A percentile compares a stretch with the other conserved stretches of the same genome.
phyloP scores from a whole-genome alignment of 2,329 filamentous ascomycete genomes.

The Alternaria gaisen region DNA sequence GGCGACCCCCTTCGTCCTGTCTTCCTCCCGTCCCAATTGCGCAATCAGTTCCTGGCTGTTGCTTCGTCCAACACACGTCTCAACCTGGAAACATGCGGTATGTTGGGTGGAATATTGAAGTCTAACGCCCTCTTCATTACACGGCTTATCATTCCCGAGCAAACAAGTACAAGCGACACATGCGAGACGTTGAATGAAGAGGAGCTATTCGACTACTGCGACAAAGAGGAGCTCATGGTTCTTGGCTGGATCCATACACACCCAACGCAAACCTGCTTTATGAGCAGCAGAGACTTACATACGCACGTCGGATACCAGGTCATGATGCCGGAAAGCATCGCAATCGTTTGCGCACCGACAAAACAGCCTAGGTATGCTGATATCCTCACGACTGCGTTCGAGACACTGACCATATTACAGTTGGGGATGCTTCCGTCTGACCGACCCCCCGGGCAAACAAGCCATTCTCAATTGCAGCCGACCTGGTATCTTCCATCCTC shows the following conservation, averaged over 20 bases:
- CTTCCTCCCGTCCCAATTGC: slow-evolving; percentile 81
- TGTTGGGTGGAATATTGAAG: slow-evolving; percentile 88
- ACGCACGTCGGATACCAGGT: slow-evolving; percentile 95
- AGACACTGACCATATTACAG: slow-evolving; percentile 55
- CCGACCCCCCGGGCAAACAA: slow-evolving; percentile 88
- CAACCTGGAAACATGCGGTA: slow-evolving; percentile 94
- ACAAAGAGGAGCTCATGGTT: slow-evolving; percentile 81
- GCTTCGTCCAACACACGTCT: slow-evolving; percentile 78
- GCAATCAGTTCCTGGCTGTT: slow-evolving; percentile 75
- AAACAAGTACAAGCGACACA: slow-evolving; percentile 88
- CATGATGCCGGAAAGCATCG: slow-evolving; percentile 95
- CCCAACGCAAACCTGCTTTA: slow-evolving; percentile 95
- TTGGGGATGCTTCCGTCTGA: slow-evolving; percentile 91
- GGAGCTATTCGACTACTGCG: slow-evolving; percentile 87
- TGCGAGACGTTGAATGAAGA: slow-evolving; percentile 93
- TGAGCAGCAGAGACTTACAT: slow-evolving; percentile 93
- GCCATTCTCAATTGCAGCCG: slow-evolving; percentile 83
- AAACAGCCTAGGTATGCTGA: slow-evolving; percentile 76
- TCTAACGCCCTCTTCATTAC: slow-evolving; percentile 94
- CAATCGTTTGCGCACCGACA: slow-evolving; percentile 92
- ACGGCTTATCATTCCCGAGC: slow-evolving; percentile 87
- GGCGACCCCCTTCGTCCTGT: slow-evolving; percentile 86
- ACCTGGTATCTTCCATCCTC: slow-evolving; percentile 84
- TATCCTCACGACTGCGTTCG: background rate
- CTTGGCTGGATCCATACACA: slow-evolving; percentile 99